Percentiles rank a stretch among this genome's conserved stretches.
These are phyloP conservation scores for Tolypocladium amazonense DNA, from an alignment of 2,329 filamentous ascomycete genomes.

Conservation along the genomic window DNA sequence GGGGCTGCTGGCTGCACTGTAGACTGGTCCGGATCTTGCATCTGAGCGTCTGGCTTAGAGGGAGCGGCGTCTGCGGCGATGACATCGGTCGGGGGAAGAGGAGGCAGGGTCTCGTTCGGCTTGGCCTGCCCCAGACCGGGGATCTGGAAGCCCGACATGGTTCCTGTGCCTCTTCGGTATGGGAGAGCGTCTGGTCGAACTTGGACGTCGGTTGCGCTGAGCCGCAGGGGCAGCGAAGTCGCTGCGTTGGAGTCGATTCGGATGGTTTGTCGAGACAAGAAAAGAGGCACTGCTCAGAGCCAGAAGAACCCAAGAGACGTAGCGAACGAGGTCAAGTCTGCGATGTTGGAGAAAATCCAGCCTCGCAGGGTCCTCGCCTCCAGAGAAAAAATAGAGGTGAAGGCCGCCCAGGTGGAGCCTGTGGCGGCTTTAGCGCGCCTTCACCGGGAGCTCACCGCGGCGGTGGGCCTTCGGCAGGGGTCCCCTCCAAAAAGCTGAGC, in stretches of 20 bases:
- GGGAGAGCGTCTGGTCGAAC: neutral
- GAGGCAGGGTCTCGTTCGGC: constrained; percentile 29
- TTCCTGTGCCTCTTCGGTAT: neutral
- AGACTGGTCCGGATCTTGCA: neutral
- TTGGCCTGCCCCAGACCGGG: constrained; percentile 32
- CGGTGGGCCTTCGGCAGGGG: neutral
- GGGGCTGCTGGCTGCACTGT: neutral
- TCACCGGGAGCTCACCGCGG: neutral
- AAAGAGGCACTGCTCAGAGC: neutral
- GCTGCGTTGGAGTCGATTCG: neutral
- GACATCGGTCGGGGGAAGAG: constrained; percentile 20
- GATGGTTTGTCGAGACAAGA: neutral
- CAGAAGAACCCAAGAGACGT: neutral
- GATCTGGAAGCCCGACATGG: constrained; percentile 32
- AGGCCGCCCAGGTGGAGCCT: constrained; percentile 8
- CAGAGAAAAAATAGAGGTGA: constrained; percentile 23
- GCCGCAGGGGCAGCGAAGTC: neutral
- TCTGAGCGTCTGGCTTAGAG: constrained; percentile 7
- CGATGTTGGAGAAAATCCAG: neutral
- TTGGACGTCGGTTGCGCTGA: neutral
- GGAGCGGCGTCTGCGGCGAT: constrained; percentile 16
- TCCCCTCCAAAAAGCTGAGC: constrained; percentile 15
- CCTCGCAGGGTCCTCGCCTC: neutral
- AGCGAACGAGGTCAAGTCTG: neutral
- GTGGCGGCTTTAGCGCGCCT: neutral